Evolutionary conservation across 495 filamentous ascomycete species (phyloP).

Genomic region (Neurospora cerealis): DNA sequence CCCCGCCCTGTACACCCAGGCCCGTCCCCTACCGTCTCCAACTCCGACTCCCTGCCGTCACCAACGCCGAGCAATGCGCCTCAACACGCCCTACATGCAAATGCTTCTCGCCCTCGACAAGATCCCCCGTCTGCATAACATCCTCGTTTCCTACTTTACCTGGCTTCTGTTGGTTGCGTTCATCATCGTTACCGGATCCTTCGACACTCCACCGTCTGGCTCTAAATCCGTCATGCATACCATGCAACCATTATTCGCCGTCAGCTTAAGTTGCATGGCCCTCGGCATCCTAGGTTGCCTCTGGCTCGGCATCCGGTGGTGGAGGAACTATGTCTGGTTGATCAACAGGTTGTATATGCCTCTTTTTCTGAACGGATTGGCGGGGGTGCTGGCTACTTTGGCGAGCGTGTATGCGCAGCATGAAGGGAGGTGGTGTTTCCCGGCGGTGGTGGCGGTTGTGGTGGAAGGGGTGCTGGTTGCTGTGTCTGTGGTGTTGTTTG

Average conservation of each 20-base stretch:
- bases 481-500: constrained; percentile 18
- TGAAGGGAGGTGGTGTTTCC: constrained; percentile 33
- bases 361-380: constrained; percentile 31
- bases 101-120: constrained; percentile 30
- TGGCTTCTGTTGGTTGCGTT: constrained; percentile 33
- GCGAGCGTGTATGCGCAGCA: constrained; percentile 39
- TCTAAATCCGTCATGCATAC: neutral
- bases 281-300: constrained; percentile 7
- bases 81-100: constrained; percentile 25
- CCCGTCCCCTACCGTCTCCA: neutral
- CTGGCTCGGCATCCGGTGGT: constrained; percentile 18
- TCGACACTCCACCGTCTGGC: constrained; percentile 9
- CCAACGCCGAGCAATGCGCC: neutral
- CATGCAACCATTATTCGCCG: constrained; percentile 9
- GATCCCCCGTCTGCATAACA: constrained; percentile 27
- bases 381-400: constrained; percentile 39
- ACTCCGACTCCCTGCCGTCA: neutral
- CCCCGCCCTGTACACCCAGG: neutral
- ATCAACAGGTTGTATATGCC: constrained; percentile 34
- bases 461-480: constrained; percentile 15
- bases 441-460: constrained; percentile 30
- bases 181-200: constrained; percentile 31
- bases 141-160: constrained; percentile 20
- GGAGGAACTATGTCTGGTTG: constrained; percentile 36
- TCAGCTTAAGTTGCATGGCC: constrained; percentile 21